phyloP scores from a whole-genome alignment of 1,284 basidiomycete species.

The Puccinia horiana region DNA sequence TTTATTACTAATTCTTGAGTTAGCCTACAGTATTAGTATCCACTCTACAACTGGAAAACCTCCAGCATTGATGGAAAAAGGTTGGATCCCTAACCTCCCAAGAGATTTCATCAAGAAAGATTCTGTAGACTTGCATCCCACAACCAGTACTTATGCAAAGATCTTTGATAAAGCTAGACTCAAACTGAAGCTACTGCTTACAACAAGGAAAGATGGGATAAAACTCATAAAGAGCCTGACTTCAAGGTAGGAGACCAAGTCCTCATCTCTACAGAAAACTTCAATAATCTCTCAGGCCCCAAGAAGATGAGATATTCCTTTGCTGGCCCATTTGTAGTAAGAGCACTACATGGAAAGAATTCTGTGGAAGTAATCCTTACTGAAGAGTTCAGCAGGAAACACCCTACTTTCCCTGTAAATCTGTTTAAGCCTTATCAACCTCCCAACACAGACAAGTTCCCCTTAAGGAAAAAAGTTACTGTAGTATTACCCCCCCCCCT shows the following conservation, averaged over 20 bases:
- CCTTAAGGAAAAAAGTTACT: background rate
- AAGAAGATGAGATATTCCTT: constrained; percentile 3
- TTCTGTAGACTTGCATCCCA: background rate
- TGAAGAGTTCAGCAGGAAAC: background rate
- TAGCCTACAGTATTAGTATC: background rate
- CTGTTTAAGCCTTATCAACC: background rate
- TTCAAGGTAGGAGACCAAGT: constrained; percentile 21
- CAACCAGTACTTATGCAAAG: background rate
- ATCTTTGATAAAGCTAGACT: background rate
- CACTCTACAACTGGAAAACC: constrained; percentile 1
- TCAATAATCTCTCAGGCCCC: background rate
- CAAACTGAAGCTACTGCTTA: background rate
- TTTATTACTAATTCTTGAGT: background rate
- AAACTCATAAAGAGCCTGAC: constrained; percentile 4
- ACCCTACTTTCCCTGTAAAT: background rate
- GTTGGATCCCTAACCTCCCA: background rate
- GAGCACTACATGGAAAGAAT: background rate
- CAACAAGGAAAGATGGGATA: constrained; percentile 3
- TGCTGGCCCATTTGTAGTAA: background rate
- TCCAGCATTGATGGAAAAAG: constrained; percentile 12
- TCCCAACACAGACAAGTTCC: background rate
- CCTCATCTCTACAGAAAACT: background rate
- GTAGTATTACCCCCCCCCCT: background rate
- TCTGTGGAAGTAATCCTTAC: background rate
- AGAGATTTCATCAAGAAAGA: background rate